Evolutionary conservation across 345 rosid genomes (phyloP), one percentile per base, ranked within the genome.

Genomic region (Citrus maxima): DNA sequence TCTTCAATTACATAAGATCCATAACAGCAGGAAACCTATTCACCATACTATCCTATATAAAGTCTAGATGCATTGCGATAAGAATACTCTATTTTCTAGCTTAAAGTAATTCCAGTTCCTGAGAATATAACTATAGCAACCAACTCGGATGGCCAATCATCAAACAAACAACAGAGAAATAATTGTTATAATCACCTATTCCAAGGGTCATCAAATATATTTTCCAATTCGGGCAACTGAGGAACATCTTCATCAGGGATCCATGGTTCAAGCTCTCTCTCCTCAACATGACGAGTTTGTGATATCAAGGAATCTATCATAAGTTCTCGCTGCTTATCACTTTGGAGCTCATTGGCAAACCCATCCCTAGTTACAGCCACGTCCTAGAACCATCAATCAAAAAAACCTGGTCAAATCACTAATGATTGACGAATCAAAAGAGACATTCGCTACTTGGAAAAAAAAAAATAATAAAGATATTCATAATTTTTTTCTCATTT

Each of bases 251-350:
- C 95, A 79, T 92, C 98, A 73, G 98, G 98, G 63, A 90, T 84
- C 99, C 99, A 94, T 28, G 84, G 97, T 79, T 80, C 84, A 72
- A 97, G 90, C 90, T 90, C 95, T 84, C 95, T 97, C 85, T 76
- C 95, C 74, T 90, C 97, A 79, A 67, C 84, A 76, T 74, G 87
- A 65, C 78, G 83, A 54, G 93, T 80, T 68, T 89, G 90, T 32
- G 99, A 94, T 87, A 97, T 93, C 34, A 25, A 81, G 64, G 99
- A 92, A 80, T 97, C 98, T 32, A 89, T 82, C 91, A 92, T 80
- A 79, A 97, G 80, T 73, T 95, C 99, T 81, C 72, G 83, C 42
- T 80, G 89, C 77, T 86, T 93, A 78, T 87, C 93, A 77, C 21
- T 69, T 69, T 83, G 94, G 70, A 84, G 82, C 58, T 90, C 90